A percentile compares a stretch with the other conserved stretches of the same genome.
phyloP scores from a whole-genome alignment of 768 basidiomycete genomes.

The Sarcodon aspratus region DNA sequence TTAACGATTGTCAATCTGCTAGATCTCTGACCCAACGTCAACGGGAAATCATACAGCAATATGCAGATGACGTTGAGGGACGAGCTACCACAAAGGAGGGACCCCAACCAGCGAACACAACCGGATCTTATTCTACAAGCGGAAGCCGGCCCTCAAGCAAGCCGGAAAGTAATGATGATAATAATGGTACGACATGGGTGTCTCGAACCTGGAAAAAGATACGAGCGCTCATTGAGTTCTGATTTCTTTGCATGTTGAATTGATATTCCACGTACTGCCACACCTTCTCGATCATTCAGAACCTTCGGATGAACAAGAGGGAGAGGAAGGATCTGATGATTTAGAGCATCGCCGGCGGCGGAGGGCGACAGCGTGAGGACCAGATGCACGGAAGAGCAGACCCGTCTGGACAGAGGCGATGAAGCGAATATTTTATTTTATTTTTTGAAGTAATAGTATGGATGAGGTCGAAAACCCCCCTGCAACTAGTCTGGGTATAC shows the following conservation, averaged over 20 bases:
- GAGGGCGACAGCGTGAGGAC: constrained; percentile 34
- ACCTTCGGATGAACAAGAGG: constrained; percentile 16
- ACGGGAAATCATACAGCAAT: constrained; percentile 78
- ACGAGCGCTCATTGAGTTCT: constrained; percentile 60
- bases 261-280: constrained; percentile 1
- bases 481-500: too few species aligned
- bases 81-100: constrained; percentile 19
- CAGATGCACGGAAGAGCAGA: too few species aligned
- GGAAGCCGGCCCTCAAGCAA: too few species aligned
- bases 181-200: constrained; percentile 76
- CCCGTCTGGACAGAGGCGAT: too few species aligned
- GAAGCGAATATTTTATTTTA: too few species aligned
- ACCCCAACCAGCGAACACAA: constrained; percentile 9
- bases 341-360: constrained; percentile 32
- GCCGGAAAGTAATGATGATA: constrained; percentile 14
- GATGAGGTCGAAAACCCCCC: too few species aligned
- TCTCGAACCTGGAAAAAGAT: constrained; percentile 59
- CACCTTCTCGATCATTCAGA: constrained; percentile 6
- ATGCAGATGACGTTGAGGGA: constrained; percentile 90
- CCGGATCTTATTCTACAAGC: constrained; percentile 8
- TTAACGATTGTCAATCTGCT: constrained; percentile 5
- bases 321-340: constrained; percentile 25
- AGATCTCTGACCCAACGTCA: constrained; percentile 81
- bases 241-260: constrained; percentile 27
- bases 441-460: too few species aligned